Percentiles rank a stretch among this genome's conserved stretches.
Evolutionary conservation across 176 grass and related monocot species (phyloP).

Genomic region (Rhynchospora tenuis): DNA sequence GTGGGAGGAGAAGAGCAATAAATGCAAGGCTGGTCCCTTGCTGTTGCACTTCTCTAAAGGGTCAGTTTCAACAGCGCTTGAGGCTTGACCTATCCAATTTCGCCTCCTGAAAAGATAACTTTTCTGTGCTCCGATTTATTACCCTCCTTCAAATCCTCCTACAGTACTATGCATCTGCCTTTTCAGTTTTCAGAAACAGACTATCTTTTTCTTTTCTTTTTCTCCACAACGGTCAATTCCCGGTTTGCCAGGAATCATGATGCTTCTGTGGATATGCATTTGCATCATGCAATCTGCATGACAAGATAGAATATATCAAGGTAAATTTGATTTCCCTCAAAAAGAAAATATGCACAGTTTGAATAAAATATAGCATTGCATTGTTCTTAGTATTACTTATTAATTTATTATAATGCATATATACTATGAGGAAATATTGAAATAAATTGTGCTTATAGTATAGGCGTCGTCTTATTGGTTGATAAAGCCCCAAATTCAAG

Average conservation of each 20-base stretch:
- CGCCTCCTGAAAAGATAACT: conserved; percentile 14
- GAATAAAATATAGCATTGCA: no score
- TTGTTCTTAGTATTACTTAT: no score
- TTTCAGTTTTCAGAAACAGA: neutral
- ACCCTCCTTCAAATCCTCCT: neutral
- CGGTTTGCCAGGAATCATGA: neutral
- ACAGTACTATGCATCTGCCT: neutral
- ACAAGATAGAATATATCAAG: neutral
- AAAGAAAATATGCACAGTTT: no score
- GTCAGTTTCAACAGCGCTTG: conserved; percentile 13
- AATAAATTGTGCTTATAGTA: neutral
- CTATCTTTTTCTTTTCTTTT: neutral
- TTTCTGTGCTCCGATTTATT: conserved; percentile 8
- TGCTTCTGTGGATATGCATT: neutral
- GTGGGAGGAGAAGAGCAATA: neutral
- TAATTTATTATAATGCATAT: no score
- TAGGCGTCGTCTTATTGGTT: neutral
- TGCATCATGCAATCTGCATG: neutral
- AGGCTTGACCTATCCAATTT: conserved; percentile 1
- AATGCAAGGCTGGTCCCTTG: conserved; percentile 18
- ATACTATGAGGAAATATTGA: neutral
- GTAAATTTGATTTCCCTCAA: no score
- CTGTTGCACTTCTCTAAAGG: conserved; percentile 3
- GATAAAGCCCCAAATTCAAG: neutral
- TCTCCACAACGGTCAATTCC: neutral